Evolutionary conservation across 2,329 filamentous ascomycete genomes (phyloP).

Genomic region (Didymella arachidicola): DNA sequence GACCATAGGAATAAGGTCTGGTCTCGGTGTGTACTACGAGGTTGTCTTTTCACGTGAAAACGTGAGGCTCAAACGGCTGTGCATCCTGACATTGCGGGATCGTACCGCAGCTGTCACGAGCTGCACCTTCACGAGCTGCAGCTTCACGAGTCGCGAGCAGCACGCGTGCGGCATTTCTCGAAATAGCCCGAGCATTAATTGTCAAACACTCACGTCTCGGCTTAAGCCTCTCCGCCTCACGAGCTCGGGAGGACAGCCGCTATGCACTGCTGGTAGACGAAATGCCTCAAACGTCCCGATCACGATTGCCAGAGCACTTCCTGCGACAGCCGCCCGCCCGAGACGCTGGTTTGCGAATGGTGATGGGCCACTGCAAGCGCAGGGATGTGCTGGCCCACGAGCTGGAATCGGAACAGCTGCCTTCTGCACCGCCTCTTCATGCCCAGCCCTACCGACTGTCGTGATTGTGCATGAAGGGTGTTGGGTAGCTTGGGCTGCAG

Average conservation of each 20-base stretch:
- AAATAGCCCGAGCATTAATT: conserved; percentile 11
- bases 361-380: conserved; percentile 23
- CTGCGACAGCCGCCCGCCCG: conserved; percentile 37
- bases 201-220: conserved; percentile 20
- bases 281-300: conserved; percentile 32
- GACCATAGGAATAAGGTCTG: background rate
- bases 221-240: conserved; percentile 15
- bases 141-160: conserved; percentile 15
- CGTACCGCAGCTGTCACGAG: conserved; percentile 21
- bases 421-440: conserved; percentile 34
- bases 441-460: conserved; percentile 27
- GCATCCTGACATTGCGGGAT: conserved; percentile 12
- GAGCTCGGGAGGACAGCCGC: conserved; percentile 5
- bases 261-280: conserved; percentile 13
- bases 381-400: conserved; percentile 32
- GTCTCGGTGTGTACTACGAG: background rate
- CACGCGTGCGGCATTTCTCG: conserved; percentile 20
- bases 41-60: background rate
- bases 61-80: conserved; percentile 19
- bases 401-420: conserved; percentile 39
- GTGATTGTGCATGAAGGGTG: conserved; percentile 17
- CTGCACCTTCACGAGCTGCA: conserved; percentile 22
- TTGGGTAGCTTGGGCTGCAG: conserved; percentile 10
- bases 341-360: conserved; percentile 27
- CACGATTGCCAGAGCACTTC: conserved; percentile 6